These are phyloP conservation scores for Tricholoma sp. DNA, from an alignment of 768 basidiomycete species.

Conservation along the genomic window DNA sequence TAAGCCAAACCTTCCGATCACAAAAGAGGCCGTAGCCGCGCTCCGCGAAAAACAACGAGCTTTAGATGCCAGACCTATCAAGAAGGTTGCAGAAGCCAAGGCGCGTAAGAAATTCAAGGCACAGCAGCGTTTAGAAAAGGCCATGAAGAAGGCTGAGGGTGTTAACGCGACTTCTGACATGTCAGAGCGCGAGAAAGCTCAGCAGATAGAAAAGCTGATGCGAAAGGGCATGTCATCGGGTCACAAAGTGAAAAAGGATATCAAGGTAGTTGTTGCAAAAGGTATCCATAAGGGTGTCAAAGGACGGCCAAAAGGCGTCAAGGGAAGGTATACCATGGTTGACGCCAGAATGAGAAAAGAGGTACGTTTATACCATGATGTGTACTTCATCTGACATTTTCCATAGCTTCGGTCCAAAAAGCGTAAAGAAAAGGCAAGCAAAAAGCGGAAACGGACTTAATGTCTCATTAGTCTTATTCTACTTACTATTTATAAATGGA, in stretches of 20 bases:
- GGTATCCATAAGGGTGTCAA: slow-evolving; percentile 86
- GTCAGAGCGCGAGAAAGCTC: slow-evolving; percentile 93
- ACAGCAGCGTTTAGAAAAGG: slow-evolving; percentile 78
- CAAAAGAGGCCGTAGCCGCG: slow-evolving; percentile 87
- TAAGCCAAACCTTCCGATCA: slow-evolving; percentile 93
- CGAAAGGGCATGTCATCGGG: slow-evolving; percentile 67
- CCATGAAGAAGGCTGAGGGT: slow-evolving; percentile 94
- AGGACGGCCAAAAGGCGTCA: slow-evolving; percentile 93
- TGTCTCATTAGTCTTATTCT: not conserved
- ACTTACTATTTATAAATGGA: not conserved
- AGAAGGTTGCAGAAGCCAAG: slow-evolving; percentile 98
- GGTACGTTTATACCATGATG: slow-evolving; percentile 34
- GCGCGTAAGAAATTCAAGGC: slow-evolving; percentile 94
- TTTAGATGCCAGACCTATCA: slow-evolving; percentile 94
- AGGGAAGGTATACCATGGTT: slow-evolving; percentile 93
- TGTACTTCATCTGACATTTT: slow-evolving; percentile 1
- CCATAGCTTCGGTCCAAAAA: slow-evolving; percentile 77
- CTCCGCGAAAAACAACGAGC: slow-evolving; percentile 89
- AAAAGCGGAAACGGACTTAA: slow-evolving; percentile 44
- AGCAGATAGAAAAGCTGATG: slow-evolving; percentile 91
- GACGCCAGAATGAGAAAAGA: slow-evolving; percentile 93
- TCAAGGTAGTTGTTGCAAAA: slow-evolving; percentile 89
- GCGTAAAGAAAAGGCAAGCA: slow-evolving; percentile 68
- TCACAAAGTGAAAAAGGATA: slow-evolving; percentile 62
- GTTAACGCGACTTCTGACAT: slow-evolving; percentile 85